Base-by-base conservation (phyloP, 2,329 filamentous ascomycete genomes). In the Colletotrichum lupini region DNA sequence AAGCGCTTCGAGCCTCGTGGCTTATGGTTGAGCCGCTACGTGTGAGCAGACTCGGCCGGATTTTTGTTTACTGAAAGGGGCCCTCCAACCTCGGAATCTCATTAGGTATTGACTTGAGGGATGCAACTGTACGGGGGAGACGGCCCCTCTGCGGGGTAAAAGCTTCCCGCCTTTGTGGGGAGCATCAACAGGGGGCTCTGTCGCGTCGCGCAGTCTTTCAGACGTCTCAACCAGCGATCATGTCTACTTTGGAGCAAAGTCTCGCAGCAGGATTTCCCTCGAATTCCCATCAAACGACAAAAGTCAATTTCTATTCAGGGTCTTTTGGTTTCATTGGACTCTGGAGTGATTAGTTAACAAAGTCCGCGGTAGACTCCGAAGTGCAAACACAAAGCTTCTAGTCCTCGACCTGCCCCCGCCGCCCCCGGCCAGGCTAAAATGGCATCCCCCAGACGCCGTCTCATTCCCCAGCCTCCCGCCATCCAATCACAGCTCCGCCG, bases 61-160 rank as follows among this genome's bases (percentile, higher is more conserved):
- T 49, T 49, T 8, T 6, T 49, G 30, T 26, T 24, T 35, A 28
- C 69, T 52, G 35, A 58, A 63, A 69, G 52, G 22, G 64, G 65
- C 55, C 49, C 59, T 63, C 66, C 32, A 59, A 35, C 59, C 55
- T 69, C 42, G 28, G 66, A 72, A 49, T 49, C 19, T n/a, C 42
- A 8, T 42, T 53, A n/a, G n/a, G n/a, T n/a, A 42, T 19, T 42
- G 37, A 42, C 14, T 42, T 42, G 37, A 42, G 37, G 53, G 46
- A 72, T 58, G 28, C 59, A 37, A 52, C 66, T 68, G 37, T 35
- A 62, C 24, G 55, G 67, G 68, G 61, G 67, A 55, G 71, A 66
- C 55, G 67, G 67, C 71, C 67, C 67, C 71, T 73, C 49, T 73
- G 71, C 71, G 71, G 71, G 71, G 71, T 70, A 73, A 62, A 65